phyloP scores from a whole-genome alignment of 257 asterid species.

The Solanum boliviense region DNA sequence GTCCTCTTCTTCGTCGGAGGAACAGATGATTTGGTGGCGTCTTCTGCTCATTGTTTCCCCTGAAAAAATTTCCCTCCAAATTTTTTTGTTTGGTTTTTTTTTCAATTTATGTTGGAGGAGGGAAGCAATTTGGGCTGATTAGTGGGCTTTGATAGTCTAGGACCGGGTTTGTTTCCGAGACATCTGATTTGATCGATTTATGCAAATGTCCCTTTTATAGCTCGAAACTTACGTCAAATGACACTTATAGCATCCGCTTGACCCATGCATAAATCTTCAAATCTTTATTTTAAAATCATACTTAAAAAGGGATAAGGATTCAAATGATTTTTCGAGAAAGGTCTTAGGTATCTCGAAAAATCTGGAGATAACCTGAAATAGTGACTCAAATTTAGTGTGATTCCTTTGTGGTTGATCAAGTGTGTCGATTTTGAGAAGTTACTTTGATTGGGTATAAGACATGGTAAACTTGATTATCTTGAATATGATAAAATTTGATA shows the following conservation, averaged over 20 bases:
- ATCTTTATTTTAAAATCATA: too few species aligned
- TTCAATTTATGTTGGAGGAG: background rate
- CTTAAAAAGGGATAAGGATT: background rate
- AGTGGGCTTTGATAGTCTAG: background rate
- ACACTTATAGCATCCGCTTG: background rate
- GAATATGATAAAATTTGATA: background rate
- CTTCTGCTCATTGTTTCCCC: constrained; percentile 34
- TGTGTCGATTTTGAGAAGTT: background rate
- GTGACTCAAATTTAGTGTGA: background rate
- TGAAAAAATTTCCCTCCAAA: constrained; percentile 35
- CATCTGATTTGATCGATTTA: background rate
- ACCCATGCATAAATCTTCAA: background rate
- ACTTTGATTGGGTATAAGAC: background rate
- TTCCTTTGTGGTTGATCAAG: background rate
- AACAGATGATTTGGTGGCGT: constrained; percentile 46
- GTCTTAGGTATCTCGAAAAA: background rate
- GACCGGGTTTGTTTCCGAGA: background rate
- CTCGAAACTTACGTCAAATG: too few species aligned
- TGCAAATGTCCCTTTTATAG: background rate
- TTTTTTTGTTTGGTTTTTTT: background rate
- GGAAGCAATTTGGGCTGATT: background rate
- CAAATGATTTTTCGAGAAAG: too few species aligned
- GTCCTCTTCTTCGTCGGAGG: constrained; percentile 53
- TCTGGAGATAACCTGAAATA: background rate
- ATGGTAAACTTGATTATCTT: background rate